These are phyloP conservation scores for Diaporthe vaccinii DNA, from an alignment of 2,329 filamentous ascomycete species.

Conservation along the genomic window DNA sequence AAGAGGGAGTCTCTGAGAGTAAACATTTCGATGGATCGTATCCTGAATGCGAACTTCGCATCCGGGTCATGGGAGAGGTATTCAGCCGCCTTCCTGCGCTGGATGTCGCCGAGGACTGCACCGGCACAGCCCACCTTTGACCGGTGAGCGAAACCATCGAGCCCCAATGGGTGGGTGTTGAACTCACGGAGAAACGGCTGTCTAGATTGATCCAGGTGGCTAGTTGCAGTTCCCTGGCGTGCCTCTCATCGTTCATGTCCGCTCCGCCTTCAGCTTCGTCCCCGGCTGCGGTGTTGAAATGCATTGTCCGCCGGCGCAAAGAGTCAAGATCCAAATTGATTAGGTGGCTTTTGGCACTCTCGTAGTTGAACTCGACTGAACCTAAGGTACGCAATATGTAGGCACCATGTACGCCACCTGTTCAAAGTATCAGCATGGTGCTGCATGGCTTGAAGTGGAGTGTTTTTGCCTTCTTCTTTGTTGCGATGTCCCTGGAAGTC, in stretches of 20 bases:
- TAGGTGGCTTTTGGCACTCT: constrained; percentile 76
- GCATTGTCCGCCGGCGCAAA: constrained; percentile 64
- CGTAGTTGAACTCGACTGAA: constrained; percentile 79
- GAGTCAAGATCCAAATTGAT: constrained; percentile 68
- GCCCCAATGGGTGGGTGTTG: neutral
- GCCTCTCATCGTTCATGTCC: constrained; percentile 60
- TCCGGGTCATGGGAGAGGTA: constrained; percentile 72
- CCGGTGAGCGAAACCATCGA: neutral
- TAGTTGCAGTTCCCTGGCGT: constrained; percentile 76
- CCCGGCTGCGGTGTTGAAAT: constrained; percentile 62
- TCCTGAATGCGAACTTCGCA: constrained; percentile 67
- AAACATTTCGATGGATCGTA: constrained; percentile 81
- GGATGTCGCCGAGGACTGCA: constrained; percentile 85
- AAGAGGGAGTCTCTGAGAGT: constrained; percentile 78
- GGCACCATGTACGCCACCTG: constrained; percentile 55
- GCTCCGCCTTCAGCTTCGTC: constrained; percentile 54
- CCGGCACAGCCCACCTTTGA: constrained; percentile 82
- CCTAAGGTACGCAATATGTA: constrained; percentile 76
- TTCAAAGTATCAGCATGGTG: constrained; percentile 22
- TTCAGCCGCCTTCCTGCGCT: constrained; percentile 74
- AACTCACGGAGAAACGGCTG: constrained; percentile 74
- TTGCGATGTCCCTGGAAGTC: constrained; percentile 47
- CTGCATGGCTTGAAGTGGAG: neutral
- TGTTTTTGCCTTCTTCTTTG: constrained; percentile 42
- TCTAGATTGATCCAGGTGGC: constrained; percentile 81